Conservation (phyloP, 2,329 filamentous ascomycete species). For the Emmonsiellopsis sp. region DNA sequence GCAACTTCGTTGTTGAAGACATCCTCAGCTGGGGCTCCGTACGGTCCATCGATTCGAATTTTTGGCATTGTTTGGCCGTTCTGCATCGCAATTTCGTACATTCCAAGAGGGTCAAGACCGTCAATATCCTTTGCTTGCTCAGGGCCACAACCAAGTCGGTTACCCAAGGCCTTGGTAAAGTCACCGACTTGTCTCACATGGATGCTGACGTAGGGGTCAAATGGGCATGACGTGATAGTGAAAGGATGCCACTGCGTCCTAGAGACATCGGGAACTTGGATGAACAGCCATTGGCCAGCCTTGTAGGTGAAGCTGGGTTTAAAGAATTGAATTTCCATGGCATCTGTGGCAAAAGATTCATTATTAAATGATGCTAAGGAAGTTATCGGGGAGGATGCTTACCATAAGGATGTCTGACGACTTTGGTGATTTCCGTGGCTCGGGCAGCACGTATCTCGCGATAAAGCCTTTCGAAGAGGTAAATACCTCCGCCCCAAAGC, state of each 20-base stretch:
- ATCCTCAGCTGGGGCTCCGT: constrained; percentile 92
- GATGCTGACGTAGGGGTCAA: constrained; percentile 86
- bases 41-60: constrained; percentile 87
- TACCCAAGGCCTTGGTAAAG: constrained; percentile 87
- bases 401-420: constrained; percentile 93
- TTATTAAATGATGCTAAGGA: constrained; percentile 18
- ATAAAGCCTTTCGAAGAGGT: constrained; percentile 79
- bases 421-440: constrained; percentile 80
- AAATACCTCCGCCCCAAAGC: constrained; percentile 72
- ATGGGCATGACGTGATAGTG: constrained; percentile 96
- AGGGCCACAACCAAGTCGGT: constrained; percentile 82
- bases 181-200: constrained; percentile 96
- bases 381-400: constrained; percentile 23
- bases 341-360: constrained; percentile 45
- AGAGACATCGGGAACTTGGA: constrained; percentile 84
- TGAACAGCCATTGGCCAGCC: constrained; percentile 94
- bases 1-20: constrained; percentile 88
- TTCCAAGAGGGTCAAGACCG: constrained; percentile 80
- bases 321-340: constrained; percentile 92
- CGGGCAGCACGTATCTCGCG: constrained; percentile 79
- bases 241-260: constrained; percentile 96
- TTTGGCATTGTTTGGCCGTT: constrained; percentile 87
- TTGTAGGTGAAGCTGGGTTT: constrained; percentile 98
- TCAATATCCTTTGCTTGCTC: constrained; percentile 87
- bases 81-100: constrained; percentile 94